Percentiles rank a stretch among this genome's conserved stretches.
Evolutionary conservation across 78 protist species (phyloP).

Genomic region (Creolimax fragrantissima): DNA sequence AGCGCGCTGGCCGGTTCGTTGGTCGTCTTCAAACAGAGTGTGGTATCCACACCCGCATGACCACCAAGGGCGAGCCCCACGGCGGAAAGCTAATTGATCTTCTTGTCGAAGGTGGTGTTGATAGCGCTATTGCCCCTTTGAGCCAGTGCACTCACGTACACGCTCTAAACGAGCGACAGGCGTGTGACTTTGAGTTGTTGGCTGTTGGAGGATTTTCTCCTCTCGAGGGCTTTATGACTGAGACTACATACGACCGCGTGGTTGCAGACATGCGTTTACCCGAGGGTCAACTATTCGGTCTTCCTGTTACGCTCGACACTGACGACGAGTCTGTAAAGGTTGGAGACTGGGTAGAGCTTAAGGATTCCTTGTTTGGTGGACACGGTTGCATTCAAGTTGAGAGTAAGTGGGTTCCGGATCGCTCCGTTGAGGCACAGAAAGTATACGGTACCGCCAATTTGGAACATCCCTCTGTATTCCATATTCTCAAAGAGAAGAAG

Average conservation of each 20-base stretch:
- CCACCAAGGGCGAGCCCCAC: conserved; percentile 51
- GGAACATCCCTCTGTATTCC: conserved; percentile 82
- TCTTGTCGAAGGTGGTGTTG: background rate
- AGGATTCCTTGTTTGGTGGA: background rate
- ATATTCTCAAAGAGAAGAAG: conserved; percentile 53
- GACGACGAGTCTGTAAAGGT: background rate
- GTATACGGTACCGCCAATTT: conserved; percentile 63
- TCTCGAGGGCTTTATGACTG: conserved; percentile 53
- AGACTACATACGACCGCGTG: conserved; percentile 38
- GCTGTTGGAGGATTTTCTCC: conserved; percentile 61
- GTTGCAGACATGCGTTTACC: conserved; percentile 27
- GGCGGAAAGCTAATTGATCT: conserved; percentile 61
- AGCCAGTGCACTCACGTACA: background rate
- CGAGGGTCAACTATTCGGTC: conserved; percentile 53
- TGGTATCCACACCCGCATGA: conserved; percentile 48
- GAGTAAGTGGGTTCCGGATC: conserved; percentile 56
- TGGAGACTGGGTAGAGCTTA: conserved; percentile 14
- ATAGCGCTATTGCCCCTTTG: background rate
- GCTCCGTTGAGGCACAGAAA: conserved; percentile 43
- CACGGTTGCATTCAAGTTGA: conserved; percentile 13
- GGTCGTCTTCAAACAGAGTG: conserved; percentile 44
- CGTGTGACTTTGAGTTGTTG: conserved; percentile 78
- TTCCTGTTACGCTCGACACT: conserved; percentile 57
- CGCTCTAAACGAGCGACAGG: conserved; percentile 59
- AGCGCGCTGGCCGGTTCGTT: conserved; percentile 39